These are phyloP conservation scores for Rhodotorula babjevae DNA, from an alignment of 768 basidiomycete species.

Conservation along the genomic window DNA sequence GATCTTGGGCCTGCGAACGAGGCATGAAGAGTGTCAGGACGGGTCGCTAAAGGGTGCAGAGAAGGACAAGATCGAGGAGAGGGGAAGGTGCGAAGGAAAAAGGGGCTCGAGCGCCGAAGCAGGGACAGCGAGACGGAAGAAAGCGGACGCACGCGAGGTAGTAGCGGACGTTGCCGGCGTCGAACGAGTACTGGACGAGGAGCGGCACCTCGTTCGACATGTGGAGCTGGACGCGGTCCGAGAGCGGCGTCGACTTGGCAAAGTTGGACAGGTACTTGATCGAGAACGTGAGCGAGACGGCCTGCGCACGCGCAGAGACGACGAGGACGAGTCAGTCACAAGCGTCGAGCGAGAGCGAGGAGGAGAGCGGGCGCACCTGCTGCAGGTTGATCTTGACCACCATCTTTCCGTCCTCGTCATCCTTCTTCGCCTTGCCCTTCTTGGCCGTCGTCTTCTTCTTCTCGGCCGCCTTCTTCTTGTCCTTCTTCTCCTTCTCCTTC, in stretches of 20 bases:
- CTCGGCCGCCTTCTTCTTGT: conserved; percentile 46
- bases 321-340: conserved; percentile 40
- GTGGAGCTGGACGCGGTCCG: conserved; percentile 67
- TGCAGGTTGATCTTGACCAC: conserved; percentile 36
- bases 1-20: too few relatives aligned
- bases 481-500: conserved; percentile 16
- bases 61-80: too few relatives aligned
- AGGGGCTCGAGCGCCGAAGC: too few relatives aligned
- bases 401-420: conserved; percentile 47
- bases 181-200: conserved; percentile 82
- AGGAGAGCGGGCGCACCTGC: conserved; percentile 11
- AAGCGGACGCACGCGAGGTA: conserved; percentile 90
- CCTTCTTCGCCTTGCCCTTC: conserved; percentile 52
- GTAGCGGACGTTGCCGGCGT: conserved; percentile 81
- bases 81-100: too few relatives aligned
- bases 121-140: background rate
- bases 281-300: conserved; percentile 88
- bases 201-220: conserved; percentile 90
- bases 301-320: conserved; percentile 61
- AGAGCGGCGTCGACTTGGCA: conserved; percentile 75
- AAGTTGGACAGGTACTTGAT: conserved; percentile 97
- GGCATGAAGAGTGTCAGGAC: too few relatives aligned
- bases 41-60: too few relatives aligned
- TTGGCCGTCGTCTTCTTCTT: conserved; percentile 47
- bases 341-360: background rate